Evolutionary conservation across 2,329 filamentous ascomycete genomes (phyloP), one percentile per base, ranked within the genome.

Genomic region (Epichloe scottii): DNA sequence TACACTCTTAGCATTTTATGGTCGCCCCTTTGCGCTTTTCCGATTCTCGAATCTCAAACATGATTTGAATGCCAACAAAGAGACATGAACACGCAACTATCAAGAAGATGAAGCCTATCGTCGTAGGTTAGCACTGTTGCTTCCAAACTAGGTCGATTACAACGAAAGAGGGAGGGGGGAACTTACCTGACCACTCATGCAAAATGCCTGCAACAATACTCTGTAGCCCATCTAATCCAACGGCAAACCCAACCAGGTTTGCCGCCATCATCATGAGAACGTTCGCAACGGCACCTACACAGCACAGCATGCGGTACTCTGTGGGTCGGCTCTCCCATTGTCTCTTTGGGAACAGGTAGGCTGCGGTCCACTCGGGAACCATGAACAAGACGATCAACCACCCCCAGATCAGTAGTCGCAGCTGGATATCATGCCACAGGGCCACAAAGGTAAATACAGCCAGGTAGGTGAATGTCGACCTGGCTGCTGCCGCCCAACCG

Each of bases 341-440:
- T 40, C 74, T 75, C 49, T 76, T 64, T 0, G 91, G 90, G 65
- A 98, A 95, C 0, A 90, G 53, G 39, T 81, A 71, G 0, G 74
- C 73, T 0, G 82, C 89, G 7, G 86, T 70, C 58, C 91, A 79
- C 71, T 98, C 93, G 0, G 93, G 93, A 6, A 96, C 66, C 66
- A 98, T 88, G 68, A 98, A 98, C 23, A 97, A 71, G 0, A 94
- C 90, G 56, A 98, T 82, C 39, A 98, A 76, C 93, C 93, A 98
- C 30, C 93, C 91, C 93, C 93, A 98, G 66, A 95, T 85, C 34
- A 98, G 76, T 39, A 98, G 74, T 10, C 85, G 81, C 33, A 97
- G 78, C 68, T 95, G 85, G 62, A 98, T 95, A 61, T 98, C 93
- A 68, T 98, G 93, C 93, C 93, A 98, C 30, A 98, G 74, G 0